Conservation (phyloP, 441 rosid genomes). For the Pelargonium fulgidum region DNA sequence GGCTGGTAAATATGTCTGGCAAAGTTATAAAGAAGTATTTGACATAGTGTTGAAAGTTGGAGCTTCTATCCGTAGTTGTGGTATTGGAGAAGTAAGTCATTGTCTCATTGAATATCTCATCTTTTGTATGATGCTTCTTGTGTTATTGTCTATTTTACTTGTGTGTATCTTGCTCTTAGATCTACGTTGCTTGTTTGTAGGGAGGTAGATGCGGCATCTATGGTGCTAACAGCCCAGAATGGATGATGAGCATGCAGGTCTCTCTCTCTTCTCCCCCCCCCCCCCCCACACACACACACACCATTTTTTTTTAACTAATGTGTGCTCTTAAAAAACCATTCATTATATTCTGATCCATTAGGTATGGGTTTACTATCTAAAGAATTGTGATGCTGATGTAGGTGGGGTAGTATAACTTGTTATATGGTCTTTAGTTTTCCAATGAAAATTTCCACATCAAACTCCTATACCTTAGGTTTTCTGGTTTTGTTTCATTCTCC, state of each 20-base stretch:
- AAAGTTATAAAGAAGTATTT: conserved; percentile 66
- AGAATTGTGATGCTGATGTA: background rate
- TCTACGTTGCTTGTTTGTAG: conserved; percentile 36
- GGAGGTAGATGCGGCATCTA: conserved; percentile 83
- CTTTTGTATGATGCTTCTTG: background rate
- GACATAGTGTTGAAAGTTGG: conserved; percentile 72
- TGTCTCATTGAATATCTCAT: background rate
- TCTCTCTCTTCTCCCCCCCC: background rate
- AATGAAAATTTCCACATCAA: background rate
- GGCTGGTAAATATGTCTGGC: conserved; percentile 84
- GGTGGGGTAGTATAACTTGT: background rate
- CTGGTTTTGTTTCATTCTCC: background rate
- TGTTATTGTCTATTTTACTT: background rate
- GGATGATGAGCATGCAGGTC: conserved; percentile 99
- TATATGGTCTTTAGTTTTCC: background rate
- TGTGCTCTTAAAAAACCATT: background rate
- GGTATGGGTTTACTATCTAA: background rate
- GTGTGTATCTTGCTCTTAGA: conserved; percentile 7
- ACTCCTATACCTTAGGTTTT: background rate
- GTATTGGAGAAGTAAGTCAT: conserved; percentile 57
- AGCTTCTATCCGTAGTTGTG: conserved; percentile 69
- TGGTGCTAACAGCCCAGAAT: conserved; percentile 78
- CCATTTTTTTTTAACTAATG: background rate
- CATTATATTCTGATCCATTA: background rate
- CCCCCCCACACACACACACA: background rate